A percentile compares a stretch with the other conserved stretches of the same genome.
Conservation (phyloP, 2,329 filamentous ascomycete genomes). For the Phialocephala sp. region DNA sequence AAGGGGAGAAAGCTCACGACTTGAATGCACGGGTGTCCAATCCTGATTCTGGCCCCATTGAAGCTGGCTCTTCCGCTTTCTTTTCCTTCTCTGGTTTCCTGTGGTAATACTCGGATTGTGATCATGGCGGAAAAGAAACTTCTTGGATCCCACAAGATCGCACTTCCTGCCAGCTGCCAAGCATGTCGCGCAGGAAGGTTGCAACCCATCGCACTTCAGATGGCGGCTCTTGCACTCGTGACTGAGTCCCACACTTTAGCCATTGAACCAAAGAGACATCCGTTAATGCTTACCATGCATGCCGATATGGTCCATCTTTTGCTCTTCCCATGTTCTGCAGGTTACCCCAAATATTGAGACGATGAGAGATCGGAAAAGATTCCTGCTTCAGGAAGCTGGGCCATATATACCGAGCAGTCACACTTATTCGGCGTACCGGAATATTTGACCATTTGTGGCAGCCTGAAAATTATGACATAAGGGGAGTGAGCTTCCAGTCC, state of each 20-base stretch:
- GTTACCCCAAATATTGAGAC: background rate
- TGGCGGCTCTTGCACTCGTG: constrained; percentile 6
- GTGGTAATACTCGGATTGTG: constrained; percentile 8
- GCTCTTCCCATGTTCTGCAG: constrained; percentile 1
- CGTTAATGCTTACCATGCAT: background rate
- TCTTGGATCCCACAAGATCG: background rate
- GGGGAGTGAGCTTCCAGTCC: background rate
- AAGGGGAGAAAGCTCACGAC: background rate
- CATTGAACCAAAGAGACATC: background rate
- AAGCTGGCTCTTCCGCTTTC: background rate
- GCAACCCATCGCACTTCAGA: background rate
- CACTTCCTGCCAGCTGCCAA: background rate
- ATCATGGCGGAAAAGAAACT: background rate
- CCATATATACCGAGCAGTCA: background rate
- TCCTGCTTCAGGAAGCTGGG: background rate
- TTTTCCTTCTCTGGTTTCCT: background rate
- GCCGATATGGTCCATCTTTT: constrained; percentile 3
- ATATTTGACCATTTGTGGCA: constrained; percentile 1
- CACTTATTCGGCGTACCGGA: background rate
- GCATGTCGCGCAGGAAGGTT: background rate
- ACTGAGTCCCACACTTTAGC: background rate
- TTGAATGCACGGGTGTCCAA: background rate
- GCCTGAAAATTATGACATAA: background rate
- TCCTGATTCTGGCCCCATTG: background rate
- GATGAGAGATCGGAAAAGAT: background rate